phyloP scores from a whole-genome alignment of 2,329 filamentous ascomycete species.

The Xylariomycetidae sp. region DNA sequence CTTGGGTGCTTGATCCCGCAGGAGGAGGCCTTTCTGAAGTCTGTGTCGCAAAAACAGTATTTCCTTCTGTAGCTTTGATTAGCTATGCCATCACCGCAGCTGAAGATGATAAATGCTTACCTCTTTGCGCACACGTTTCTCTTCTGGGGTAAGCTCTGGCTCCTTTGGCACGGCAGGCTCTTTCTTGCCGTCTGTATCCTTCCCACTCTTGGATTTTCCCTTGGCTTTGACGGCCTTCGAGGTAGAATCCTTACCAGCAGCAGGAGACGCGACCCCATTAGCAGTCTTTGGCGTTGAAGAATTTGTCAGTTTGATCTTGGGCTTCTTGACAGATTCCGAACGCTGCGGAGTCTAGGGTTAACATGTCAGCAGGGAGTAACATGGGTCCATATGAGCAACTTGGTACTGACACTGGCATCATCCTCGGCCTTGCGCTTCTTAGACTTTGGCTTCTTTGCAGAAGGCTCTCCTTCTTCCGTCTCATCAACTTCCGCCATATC shows the following conservation, averaged over 20 bases:
- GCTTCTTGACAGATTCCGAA: constrained; percentile 61
- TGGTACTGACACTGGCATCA: constrained; percentile 58
- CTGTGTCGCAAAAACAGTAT: constrained; percentile 94
- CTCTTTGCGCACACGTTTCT: constrained; percentile 56
- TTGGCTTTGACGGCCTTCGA: constrained; percentile 55
- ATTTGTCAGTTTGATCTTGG: constrained; percentile 60
- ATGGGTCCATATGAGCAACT: too few species aligned
- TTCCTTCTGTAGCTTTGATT: constrained; percentile 53
- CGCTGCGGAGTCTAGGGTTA: constrained; percentile 55
- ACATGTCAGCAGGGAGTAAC: too few species aligned
- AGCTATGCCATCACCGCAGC: constrained; percentile 8
- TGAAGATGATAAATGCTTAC: constrained; percentile 31
- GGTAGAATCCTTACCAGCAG: constrained; percentile 31
- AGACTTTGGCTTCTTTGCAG: constrained; percentile 41
- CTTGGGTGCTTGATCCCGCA: constrained; percentile 78
- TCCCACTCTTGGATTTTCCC: constrained; percentile 46
- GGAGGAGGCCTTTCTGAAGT: constrained; percentile 89
- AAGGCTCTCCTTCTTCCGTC: constrained; percentile 37
- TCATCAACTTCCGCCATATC: constrained; percentile 61
- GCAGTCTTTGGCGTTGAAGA: constrained; percentile 65
- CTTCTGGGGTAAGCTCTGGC: constrained; percentile 52
- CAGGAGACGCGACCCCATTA: constrained; percentile 52
- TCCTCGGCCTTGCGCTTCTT: constrained; percentile 90
- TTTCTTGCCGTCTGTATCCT: constrained; percentile 46
- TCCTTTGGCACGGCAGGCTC: constrained; percentile 44